phyloP scores from a whole-genome alignment of 176 grass and related monocot genomes.

The Ensete glaucum region DNA sequence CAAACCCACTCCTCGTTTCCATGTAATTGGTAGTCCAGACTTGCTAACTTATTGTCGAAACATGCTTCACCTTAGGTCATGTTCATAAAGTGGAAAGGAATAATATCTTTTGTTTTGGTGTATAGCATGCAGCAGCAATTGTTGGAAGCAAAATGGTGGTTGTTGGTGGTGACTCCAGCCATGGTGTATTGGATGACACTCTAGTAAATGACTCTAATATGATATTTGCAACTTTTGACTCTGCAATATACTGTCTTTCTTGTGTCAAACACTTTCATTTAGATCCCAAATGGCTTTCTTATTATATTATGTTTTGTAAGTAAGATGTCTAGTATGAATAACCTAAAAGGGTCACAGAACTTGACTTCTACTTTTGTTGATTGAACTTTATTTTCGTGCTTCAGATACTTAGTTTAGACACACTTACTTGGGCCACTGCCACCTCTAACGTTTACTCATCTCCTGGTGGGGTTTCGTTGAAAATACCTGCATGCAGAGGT shows the following conservation, averaged over 20 bases:
- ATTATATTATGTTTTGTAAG: not conserved
- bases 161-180: constrained; percentile 70
- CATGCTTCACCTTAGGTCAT: not conserved
- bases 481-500: constrained; percentile 81
- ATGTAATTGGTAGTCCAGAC: constrained; percentile 40
- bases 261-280: not conserved
- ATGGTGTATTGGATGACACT: constrained; percentile 75
- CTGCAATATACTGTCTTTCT: not conserved
- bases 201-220: constrained; percentile 34
- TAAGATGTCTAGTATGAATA: no score
- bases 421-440: constrained; percentile 64
- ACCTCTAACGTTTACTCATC: constrained; percentile 52
- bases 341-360: not conserved
- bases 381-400: constrained; percentile 28
- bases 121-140: constrained; percentile 86
- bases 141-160: constrained; percentile 95
- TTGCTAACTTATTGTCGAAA: not conserved
- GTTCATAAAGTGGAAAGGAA: constrained; percentile 11
- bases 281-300: not conserved
- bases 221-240: not conserved
- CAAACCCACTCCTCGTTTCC: constrained; percentile 65
- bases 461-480: constrained; percentile 34
- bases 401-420: constrained; percentile 90
- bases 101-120: constrained; percentile 17
- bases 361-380: not conserved